Percentiles rank a stretch among this genome's conserved stretches.
phyloP scores from a whole-genome alignment of 176 grass and related monocot species.

The Raddia distichophylla region DNA sequence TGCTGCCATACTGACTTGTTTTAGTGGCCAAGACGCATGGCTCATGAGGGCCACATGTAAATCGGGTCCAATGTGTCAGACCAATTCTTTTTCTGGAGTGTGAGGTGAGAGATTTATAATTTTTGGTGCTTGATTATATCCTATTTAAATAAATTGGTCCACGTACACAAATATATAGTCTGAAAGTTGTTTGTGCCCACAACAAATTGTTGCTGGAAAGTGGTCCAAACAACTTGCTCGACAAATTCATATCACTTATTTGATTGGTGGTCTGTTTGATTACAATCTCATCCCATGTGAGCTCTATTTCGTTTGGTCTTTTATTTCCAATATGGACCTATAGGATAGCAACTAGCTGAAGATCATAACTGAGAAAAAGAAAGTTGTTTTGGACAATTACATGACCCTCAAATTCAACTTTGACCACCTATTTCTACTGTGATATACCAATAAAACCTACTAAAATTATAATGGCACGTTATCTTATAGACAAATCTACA shows the following conservation, averaged over 20 bases:
- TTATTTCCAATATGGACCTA: neutral
- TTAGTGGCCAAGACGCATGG: constrained; percentile 12
- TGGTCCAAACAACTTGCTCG: constrained; percentile 21
- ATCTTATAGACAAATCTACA: too few species aligned
- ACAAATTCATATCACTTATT: constrained; percentile 14
- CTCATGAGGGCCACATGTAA: neutral
- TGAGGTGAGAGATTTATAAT: neutral
- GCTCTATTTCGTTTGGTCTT: neutral
- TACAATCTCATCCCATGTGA: neutral
- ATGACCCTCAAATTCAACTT: too few species aligned
- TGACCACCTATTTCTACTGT: too few species aligned
- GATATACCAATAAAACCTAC: too few species aligned
- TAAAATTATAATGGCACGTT: too few species aligned
- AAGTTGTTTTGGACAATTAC: neutral
- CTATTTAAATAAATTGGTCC: too few species aligned
- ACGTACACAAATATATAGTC: neutral
- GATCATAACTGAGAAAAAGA: too few species aligned
- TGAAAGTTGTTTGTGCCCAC: constrained; percentile 12
- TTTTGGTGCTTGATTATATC: neutral
- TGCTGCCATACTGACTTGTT: constrained; percentile 4
- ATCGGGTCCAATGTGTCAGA: constrained; percentile 12
- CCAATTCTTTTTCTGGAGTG: neutral
- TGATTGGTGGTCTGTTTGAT: neutral
- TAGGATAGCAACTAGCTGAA: constrained; percentile 16
- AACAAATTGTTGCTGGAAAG: neutral